phyloP scores from a whole-genome alignment of 352 stramenopile species.

The Phytopythium kandeliae region DNA sequence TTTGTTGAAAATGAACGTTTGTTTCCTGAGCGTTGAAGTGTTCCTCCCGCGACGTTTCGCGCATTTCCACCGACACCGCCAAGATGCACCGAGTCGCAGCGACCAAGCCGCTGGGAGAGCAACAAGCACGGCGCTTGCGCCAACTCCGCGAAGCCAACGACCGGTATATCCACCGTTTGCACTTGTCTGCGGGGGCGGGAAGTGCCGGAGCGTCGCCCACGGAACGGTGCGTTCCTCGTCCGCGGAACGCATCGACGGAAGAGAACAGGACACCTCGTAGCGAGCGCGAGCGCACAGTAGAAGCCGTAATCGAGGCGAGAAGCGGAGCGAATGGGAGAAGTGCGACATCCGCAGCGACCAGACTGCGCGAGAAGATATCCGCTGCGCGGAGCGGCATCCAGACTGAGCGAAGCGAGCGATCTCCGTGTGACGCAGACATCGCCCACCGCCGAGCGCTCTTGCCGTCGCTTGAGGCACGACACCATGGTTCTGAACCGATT shows the following conservation, averaged over 20 bases:
- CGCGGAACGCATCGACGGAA: not conserved
- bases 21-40: not conserved
- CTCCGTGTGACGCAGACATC: not conserved
- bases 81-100: slow-evolving; percentile 19
- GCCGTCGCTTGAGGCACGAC: slow-evolving; percentile 9
- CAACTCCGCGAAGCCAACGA: slow-evolving; percentile 32
- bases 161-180: slow-evolving; percentile 23
- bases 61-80: not conserved
- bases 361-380: slow-evolving; percentile 32
- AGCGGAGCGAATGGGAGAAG: slow-evolving; percentile 3
- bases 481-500: too few relatives aligned
- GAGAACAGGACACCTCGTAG: slow-evolving; percentile 4
- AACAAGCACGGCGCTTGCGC: slow-evolving; percentile 43
- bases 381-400: slow-evolving; percentile 35
- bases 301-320: slow-evolving; percentile 39
- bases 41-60: not conserved
- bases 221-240: not conserved
- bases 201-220: not conserved
- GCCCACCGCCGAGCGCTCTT: slow-evolving; percentile 5
- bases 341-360: slow-evolving; percentile 13
- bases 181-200: slow-evolving; percentile 14
- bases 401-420: slow-evolving; percentile 37
- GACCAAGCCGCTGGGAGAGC: slow-evolving; percentile 28
- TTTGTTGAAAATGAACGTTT: not conserved
- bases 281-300: slow-evolving; percentile 25